Evolutionary conservation across 192 early-diverging fungal genomes (phyloP).

Genomic region (Backusella sp.): DNA sequence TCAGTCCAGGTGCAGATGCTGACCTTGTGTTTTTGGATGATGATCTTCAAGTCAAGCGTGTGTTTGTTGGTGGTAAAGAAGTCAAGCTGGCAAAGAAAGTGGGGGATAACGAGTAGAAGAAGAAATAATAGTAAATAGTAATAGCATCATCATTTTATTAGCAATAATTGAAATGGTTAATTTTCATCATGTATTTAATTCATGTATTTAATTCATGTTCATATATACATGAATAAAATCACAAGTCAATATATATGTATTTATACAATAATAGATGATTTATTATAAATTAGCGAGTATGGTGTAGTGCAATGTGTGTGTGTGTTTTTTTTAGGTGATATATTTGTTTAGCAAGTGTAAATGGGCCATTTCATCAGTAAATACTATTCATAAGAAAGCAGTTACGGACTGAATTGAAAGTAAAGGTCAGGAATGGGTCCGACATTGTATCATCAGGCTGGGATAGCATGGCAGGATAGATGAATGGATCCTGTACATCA

Average conservation of each 20-base stretch:
- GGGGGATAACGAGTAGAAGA: constrained; percentile 26
- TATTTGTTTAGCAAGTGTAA: no score
- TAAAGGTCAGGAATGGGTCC: neutral
- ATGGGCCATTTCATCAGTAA: neutral
- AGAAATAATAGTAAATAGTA: neutral
- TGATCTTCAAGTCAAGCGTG: constrained; percentile 60
- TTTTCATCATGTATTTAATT: no score
- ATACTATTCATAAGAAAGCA: neutral
- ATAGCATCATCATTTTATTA: no score
- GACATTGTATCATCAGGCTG: neutral
- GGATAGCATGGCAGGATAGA: neutral
- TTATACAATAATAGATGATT: no score
- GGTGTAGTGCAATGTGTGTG: no score
- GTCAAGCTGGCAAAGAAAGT: constrained; percentile 32
- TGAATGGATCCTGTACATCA: neutral
- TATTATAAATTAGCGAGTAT: no score
- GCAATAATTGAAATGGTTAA: no score
- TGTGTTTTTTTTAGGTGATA: no score
- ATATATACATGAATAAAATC: no score
- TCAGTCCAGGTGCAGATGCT: constrained; percentile 72
- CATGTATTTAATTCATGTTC: no score
- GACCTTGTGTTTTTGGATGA: constrained; percentile 74
- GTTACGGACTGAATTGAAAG: neutral
- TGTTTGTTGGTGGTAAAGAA: constrained; percentile 72
- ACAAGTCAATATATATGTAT: no score